Evolutionary conservation across 805 yeast genomes (phyloP).

Genomic region (Myxozyma nipponensis): DNA sequence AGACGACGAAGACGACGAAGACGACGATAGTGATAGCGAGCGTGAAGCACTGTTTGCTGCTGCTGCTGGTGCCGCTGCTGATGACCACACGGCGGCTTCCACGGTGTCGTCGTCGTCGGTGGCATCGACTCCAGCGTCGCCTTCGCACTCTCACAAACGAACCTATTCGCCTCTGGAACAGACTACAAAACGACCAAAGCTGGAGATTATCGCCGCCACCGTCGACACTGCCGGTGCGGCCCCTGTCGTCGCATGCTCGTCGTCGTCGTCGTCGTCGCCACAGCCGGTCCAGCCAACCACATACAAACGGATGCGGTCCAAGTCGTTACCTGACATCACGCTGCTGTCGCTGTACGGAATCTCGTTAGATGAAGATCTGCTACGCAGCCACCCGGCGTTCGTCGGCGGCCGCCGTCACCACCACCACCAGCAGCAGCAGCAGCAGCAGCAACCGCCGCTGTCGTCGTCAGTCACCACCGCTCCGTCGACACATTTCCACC

Average conservation of each 20-base stretch:
- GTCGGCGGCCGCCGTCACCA: conserved; percentile 8
- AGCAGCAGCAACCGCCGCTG: conserved; percentile 8
- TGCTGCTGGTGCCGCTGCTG: neutral
- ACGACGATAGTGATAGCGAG: neutral
- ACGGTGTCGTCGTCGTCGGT: neutral
- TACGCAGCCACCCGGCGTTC: conserved; percentile 1
- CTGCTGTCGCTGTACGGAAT: conserved; percentile 5
- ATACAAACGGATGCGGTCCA: conserved; percentile 25
- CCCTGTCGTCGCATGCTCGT: conserved; percentile 26
- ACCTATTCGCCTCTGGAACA: neutral
- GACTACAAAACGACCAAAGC: neutral
- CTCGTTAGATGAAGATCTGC: conserved; percentile 1
- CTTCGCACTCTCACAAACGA: conserved; percentile 1
- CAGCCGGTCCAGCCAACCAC: conserved; percentile 9
- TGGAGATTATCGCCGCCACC: conserved; percentile 28
- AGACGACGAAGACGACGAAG: neutral
- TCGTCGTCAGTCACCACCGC: conserved; percentile 9
- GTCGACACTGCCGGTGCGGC: conserved; percentile 29
- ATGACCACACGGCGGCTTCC: neutral
- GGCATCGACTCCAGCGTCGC: neutral
- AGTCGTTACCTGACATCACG: conserved; percentile 25
- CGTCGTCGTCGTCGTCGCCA: conserved; percentile 1
- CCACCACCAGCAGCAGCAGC: conserved; percentile 12
- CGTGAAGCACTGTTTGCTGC: neutral
- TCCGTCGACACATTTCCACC: conserved; percentile 5